Percentiles rank a stretch among this genome's conserved stretches.
phyloP scores from a whole-genome alignment of 2,329 filamentous ascomycete genomes.

The Acrodontium crateriforme region DNA sequence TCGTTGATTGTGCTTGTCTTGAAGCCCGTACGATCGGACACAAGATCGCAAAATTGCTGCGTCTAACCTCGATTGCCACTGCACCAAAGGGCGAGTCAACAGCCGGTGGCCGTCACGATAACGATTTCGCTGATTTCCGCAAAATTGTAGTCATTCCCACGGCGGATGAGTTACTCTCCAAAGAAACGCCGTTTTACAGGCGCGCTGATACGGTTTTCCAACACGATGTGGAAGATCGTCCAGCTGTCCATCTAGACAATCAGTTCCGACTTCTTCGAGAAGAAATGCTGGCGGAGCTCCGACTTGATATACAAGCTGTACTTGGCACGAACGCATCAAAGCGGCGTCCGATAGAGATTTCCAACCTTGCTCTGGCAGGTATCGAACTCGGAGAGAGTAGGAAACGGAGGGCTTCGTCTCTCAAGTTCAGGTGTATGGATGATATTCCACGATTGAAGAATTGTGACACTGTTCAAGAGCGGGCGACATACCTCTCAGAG shows the following conservation, averaged over 20 bases:
- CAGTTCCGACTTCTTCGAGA: conserved; percentile 59
- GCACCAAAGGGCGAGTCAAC: background rate
- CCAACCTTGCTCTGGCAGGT: conserved; percentile 23
- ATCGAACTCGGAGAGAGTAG: conserved; percentile 3
- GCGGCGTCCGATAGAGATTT: conserved; percentile 24
- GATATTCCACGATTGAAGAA: conserved; percentile 2
- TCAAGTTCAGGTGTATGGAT: conserved; percentile 1
- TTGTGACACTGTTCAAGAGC: conserved; percentile 10
- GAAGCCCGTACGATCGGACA: conserved; percentile 25
- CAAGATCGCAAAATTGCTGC: conserved; percentile 29
- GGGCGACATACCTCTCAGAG: conserved; percentile 34
- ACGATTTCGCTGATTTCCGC: conserved; percentile 50
- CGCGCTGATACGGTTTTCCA: conserved; percentile 37
- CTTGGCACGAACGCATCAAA: conserved; percentile 34
- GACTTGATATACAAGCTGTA: conserved; percentile 44
- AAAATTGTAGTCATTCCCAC: conserved; percentile 53
- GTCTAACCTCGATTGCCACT: conserved; percentile 5
- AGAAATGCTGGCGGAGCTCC: conserved; percentile 54
- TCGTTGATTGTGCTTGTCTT: conserved; percentile 15
- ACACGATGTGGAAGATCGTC: conserved; percentile 23
- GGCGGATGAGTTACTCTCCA: conserved; percentile 46
- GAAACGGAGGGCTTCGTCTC: conserved; percentile 1
- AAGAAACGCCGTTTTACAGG: conserved; percentile 41
- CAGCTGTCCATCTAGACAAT: conserved; percentile 48
- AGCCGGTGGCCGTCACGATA: conserved; percentile 62